These are phyloP conservation scores for Penicillium ucsense DNA, from an alignment of 495 filamentous ascomycete species.

Conservation along the genomic window DNA sequence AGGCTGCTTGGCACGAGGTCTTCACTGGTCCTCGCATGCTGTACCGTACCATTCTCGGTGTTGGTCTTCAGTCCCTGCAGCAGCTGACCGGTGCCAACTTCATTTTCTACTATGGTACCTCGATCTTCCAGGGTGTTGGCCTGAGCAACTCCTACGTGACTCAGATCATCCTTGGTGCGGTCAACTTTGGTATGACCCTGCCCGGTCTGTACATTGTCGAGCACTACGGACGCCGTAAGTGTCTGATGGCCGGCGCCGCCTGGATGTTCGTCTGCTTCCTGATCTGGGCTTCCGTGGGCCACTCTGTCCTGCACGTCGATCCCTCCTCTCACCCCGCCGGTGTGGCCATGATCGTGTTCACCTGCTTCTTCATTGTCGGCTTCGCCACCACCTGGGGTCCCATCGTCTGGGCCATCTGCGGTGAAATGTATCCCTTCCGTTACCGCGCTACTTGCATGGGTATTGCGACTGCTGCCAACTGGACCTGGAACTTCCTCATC, in stretches of 20 bases:
- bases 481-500: slow-evolving; percentile 86
- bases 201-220: slow-evolving; percentile 66
- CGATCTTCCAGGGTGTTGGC: slow-evolving; percentile 60
- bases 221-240: slow-evolving; percentile 56
- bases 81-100: slow-evolving; percentile 70
- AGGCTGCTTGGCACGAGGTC: slow-evolving; percentile 51
- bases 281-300: slow-evolving; percentile 64
- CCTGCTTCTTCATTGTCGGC: slow-evolving; percentile 57
- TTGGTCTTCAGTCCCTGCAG: slow-evolving; percentile 62
- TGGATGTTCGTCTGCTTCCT: slow-evolving; percentile 67
- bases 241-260: slow-evolving; percentile 53
- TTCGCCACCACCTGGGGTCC: slow-evolving; percentile 71
- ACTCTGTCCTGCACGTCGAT: slow-evolving; percentile 46
- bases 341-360: slow-evolving; percentile 65
- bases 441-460: slow-evolving; percentile 71
- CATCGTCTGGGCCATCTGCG: slow-evolving; percentile 70
- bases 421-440: slow-evolving; percentile 71
- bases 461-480: slow-evolving; percentile 71
- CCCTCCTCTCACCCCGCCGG: slow-evolving; percentile 50
- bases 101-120: slow-evolving; percentile 76
- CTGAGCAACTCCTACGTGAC: slow-evolving; percentile 60
- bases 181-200: slow-evolving; percentile 67
- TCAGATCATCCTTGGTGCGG: slow-evolving; percentile 62
- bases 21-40: slow-evolving; percentile 65
- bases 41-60: slow-evolving; percentile 60